Evolutionary conservation across 306 rosid genomes (phyloP), one percentile per base, ranked within the genome.

Genomic region (Leucaena leucocephala): DNA sequence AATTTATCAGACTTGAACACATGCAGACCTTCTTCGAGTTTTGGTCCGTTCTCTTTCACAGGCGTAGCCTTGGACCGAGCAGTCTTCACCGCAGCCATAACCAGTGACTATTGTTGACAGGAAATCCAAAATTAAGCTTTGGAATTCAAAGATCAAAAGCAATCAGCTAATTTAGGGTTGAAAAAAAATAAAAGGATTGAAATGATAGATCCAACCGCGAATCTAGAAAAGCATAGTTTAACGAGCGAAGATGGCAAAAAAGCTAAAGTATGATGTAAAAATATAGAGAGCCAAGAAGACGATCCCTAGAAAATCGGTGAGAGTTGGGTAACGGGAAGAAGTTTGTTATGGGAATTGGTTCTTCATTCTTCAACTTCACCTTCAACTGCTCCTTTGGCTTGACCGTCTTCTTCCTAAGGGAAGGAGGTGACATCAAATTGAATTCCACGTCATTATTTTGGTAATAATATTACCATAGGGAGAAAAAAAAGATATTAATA

Each of bases 1-100:
- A 96, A 96, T 82, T 87, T 83, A 16, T 96, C 98, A 39, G 96
- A 83, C 96, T 88, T 93, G 90, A 96, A 96, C 33, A 88, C 82
- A 86, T 72, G 88, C 75, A 96, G 89, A 34, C 94, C 94, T 67
- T 96, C 96, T 76, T 96, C 98, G 17, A 93, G 91, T 87, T 90
- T 91, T 2, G 78, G 75, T 73, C 93, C 98, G 59, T 87, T 91
- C 76, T 96, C 98, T 82, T 91, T 93, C 8, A 68, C 85, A 78
- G 86, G 77, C 21, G 89, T 67, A 38, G 83, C 81, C 80, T 96
- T 85, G 6, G 96, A 84, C 83, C 99, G 93, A 34, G 93, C 86
- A 35, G 91, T 81, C 96, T 90, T 96, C 86, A 61, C 92, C 81
- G 92, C 71, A 67, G 97, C 90, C 97, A 91, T 93, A 50, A 70